A percentile compares a stretch with the other conserved stretches of the same genome.
Conservation (phyloP, 441 rosid species). For the Macaranga tanarius region DNA sequence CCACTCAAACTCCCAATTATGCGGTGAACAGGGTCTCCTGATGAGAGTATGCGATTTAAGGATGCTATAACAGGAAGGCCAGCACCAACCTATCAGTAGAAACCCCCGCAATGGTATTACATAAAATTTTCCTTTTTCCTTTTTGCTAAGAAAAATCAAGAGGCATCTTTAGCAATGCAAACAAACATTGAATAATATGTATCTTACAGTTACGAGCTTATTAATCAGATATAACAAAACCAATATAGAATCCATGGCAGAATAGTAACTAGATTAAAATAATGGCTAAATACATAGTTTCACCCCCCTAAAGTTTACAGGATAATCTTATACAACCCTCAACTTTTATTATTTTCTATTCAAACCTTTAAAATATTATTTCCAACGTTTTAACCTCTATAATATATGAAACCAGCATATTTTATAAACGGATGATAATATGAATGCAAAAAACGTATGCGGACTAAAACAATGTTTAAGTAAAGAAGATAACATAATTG, state of each 20-base stretch:
- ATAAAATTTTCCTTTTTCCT: not conserved
- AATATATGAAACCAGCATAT: no score
- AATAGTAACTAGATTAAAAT: not conserved
- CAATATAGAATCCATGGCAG: not conserved
- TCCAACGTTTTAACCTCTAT: no score
- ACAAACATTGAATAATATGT: not conserved
- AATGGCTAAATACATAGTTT: no score
- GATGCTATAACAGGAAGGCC: constrained; percentile 93
- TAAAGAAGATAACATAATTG: no score
- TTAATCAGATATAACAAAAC: not conserved
- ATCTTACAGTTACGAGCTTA: no score
- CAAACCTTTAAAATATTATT: no score
- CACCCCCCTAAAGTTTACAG: no score
- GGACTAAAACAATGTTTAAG: no score
- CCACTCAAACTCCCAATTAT: constrained; percentile 89
- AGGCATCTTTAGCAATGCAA: not conserved
- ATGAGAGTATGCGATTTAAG: constrained; percentile 69
- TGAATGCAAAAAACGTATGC: no score
- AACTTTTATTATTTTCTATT: no score
- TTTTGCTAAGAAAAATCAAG: constrained; percentile 1
- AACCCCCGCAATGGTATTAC: constrained; percentile 16
- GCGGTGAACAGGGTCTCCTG: constrained; percentile 74
- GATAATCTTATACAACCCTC: no score
- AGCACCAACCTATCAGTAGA: constrained; percentile 76
- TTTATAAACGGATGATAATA: no score